Evolutionary conservation across 2,329 filamentous ascomycete species (phyloP), one percentile per base, ranked within the genome.

Genomic region (Curvularia sp.): DNA sequence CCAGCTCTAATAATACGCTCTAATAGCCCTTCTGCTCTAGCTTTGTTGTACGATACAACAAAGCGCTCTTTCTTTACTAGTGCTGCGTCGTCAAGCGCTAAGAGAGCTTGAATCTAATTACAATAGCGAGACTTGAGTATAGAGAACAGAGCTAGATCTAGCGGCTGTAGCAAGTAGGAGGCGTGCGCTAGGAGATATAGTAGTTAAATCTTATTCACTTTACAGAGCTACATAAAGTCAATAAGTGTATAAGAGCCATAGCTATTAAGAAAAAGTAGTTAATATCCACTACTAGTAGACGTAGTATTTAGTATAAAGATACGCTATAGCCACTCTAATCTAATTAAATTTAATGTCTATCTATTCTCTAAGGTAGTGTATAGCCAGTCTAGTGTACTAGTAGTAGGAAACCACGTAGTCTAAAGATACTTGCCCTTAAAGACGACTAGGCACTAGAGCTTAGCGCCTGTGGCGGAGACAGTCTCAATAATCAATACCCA

Each of bases 391-490:
- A 55, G 61, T 21, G 57, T 42, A 18, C 19, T 18, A 49, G 12
- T 18, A 15, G 49, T 36, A 23, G 58, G 56, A 51, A 66, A 65
- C 58, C 54, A 67, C 4, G 48, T 60, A 46, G 42, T 25, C 15
- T 68, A 49, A n/a, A 64, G 47, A 52, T 51, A 41, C 48, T 68
- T 55, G 23, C 61, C 63, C 49, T 64, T 66, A 46, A 66, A n/a
- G n/a, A n/a, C n/a, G n/a, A n/a, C n/a, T n/a, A n/a, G n/a, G n/a
- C n/a, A n/a, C n/a, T n/a, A n/a, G n/a, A n/a, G n/a, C n/a, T n/a
- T n/a, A n/a, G n/a, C n/a, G n/a, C n/a, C n/a, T n/a, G n/a, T n/a
- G n/a, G n/a, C n/a, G n/a, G n/a, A n/a, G n/a, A n/a, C n/a, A n/a
- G n/a, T n/a, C n/a, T n/a, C n/a, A n/a, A n/a, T n/a, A n/a, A n/a